phyloP scores from a whole-genome alignment of 305 asterid genomes.

The Ajuga reptans region DNA sequence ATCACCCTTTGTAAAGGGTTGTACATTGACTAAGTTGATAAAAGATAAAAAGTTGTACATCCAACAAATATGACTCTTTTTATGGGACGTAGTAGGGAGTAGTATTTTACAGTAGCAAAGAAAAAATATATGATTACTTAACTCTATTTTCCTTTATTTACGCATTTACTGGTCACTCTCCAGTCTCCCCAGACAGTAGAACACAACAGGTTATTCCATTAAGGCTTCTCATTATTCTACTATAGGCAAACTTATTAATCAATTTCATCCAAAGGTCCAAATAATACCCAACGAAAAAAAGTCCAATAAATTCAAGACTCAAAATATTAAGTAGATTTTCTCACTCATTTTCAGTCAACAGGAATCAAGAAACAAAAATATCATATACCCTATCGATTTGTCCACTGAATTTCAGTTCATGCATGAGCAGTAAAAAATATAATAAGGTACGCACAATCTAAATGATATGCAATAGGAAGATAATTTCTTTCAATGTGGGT shows the following conservation, averaged over 20 bases:
- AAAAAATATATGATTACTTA: neutral
- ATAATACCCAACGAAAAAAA: neutral
- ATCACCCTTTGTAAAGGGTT: too few relatives aligned
- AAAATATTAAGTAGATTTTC: neutral
- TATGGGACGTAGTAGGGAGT: too few relatives aligned
- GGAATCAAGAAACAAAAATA: neutral
- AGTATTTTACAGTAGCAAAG: neutral
- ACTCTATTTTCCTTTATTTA: neutral
- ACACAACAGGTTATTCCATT: too few relatives aligned
- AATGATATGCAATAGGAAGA: neutral
- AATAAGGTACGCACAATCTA: neutral
- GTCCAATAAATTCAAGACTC: too few relatives aligned
- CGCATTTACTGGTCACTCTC: too few relatives aligned
- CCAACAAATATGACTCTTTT: too few relatives aligned
- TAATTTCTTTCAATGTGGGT: neutral
- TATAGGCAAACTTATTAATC: too few relatives aligned
- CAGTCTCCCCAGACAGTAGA: too few relatives aligned
- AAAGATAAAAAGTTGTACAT: too few relatives aligned
- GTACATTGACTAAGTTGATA: too few relatives aligned
- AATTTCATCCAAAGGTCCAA: neutral
- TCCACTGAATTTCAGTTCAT: neutral
- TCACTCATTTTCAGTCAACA: neutral
- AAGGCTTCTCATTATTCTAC: too few relatives aligned
- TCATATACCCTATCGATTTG: neutral
- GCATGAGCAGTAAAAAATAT: neutral